phyloP scores from a whole-genome alignment of 768 basidiomycete genomes.

The Boletellus emodensis region DNA sequence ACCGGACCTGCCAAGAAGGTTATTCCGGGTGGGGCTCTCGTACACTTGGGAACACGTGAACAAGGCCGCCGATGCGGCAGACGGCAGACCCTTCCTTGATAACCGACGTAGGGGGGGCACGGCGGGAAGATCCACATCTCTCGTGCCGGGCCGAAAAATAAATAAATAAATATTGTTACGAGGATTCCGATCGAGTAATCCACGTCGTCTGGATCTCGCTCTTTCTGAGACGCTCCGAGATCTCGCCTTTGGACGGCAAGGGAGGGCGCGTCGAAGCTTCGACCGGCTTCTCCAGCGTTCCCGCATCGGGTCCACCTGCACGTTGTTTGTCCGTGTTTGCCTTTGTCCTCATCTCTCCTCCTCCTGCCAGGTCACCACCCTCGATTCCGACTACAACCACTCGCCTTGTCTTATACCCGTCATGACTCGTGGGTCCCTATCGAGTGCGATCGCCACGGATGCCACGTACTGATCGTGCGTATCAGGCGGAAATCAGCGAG shows the following conservation, averaged over 20 bases:
- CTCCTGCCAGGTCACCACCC: conserved; percentile 1
- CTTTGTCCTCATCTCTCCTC: neutral
- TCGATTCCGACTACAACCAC: conserved; percentile 8
- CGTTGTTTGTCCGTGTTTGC: conserved; percentile 28
- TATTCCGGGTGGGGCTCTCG: conserved; percentile 3
- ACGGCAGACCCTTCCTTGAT: conserved; percentile 6
- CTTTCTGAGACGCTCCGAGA: conserved; percentile 4
- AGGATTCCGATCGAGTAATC: conserved; percentile 7
- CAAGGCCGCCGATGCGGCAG: neutral
- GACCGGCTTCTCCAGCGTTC: conserved; percentile 1
- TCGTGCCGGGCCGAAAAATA: conserved; percentile 1
- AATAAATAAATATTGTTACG: neutral
- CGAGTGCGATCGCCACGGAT: neutral
- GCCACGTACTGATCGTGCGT: neutral
- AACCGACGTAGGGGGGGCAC: conserved; percentile 3
- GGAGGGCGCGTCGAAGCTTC: neutral
- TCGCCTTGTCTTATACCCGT: neutral
- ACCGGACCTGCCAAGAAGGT: conserved; percentile 10
- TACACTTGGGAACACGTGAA: conserved; percentile 4
- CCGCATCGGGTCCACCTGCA: neutral
- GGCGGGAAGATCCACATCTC: conserved; percentile 12
- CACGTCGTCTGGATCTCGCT: neutral
- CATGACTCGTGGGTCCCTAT: conserved; percentile 53
- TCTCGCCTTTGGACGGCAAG: conserved; percentile 7
- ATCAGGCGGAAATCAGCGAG: conserved; percentile 80